A percentile compares a stretch with the other conserved stretches of the same genome.
Evolutionary conservation across 2,329 filamentous ascomycete species (phyloP).

Genomic region (Fusarium incarnatum): DNA sequence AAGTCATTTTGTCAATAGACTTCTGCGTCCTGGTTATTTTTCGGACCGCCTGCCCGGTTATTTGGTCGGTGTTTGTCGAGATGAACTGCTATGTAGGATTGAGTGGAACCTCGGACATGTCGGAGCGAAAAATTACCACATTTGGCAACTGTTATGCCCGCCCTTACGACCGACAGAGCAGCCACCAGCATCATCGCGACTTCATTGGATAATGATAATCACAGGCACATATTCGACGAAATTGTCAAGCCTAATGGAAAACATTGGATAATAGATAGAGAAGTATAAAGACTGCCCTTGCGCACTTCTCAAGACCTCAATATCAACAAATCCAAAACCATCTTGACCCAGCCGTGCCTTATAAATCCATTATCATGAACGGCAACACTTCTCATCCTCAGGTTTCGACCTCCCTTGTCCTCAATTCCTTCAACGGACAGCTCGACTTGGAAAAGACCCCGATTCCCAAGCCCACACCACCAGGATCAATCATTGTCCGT

Average conservation of each 20-base stretch:
- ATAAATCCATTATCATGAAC: neutral
- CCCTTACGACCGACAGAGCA: neutral
- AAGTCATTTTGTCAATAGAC: too few species aligned
- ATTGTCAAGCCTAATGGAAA: too few species aligned
- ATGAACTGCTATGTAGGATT: neutral
- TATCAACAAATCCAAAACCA: neutral
- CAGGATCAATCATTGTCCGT: constrained; percentile 28
- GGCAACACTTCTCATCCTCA: neutral
- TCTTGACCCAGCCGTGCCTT: neutral
- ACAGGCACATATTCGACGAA: neutral
- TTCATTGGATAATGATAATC: neutral
- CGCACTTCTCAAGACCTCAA: neutral
- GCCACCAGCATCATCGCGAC: too few species aligned
- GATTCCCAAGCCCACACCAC: neutral
- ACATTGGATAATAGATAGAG: fast-evolving
- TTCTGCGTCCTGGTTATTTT: too few species aligned
- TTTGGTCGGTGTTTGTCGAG: too few species aligned
- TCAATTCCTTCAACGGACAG: constrained; percentile 24
- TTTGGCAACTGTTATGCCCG: constrained; percentile 27
- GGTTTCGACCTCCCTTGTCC: constrained; percentile 10
- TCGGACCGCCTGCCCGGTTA: too few species aligned
- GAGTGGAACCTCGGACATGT: constrained; percentile 1
- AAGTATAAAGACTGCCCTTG: neutral
- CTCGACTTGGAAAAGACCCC: constrained; percentile 10
- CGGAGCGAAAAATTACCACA: constrained; percentile 20